These are phyloP conservation scores for Raphidocelis subcapitata DNA, from an alignment of 139 green algal genomes.

Conservation along the genomic window DNA sequence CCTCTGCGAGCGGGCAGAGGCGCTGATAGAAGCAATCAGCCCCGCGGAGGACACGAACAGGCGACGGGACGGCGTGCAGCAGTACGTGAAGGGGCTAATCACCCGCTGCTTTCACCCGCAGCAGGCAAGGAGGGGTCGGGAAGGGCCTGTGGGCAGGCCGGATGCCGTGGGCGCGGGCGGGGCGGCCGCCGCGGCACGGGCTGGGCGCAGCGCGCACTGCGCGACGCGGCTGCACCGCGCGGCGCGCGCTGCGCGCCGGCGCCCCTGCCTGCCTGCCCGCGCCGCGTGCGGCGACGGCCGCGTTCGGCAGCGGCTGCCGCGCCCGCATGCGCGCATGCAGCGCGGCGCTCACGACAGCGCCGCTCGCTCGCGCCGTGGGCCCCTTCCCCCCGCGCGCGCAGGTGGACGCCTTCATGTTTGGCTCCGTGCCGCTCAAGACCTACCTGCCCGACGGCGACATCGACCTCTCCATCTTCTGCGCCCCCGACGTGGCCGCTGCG, in stretches of 20 bases:
- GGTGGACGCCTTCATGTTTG: constrained; percentile 89
- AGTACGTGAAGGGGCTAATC: constrained; percentile 45
- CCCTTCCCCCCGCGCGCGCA: constrained; percentile 25
- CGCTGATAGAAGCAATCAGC: constrained; percentile 12
- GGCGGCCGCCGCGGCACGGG: too few species aligned
- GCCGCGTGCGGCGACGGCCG: too few species aligned
- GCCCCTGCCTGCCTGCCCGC: too few species aligned
- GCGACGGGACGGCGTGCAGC: constrained; percentile 31
- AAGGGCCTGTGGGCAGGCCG: background rate
- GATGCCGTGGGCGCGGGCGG: too few species aligned
- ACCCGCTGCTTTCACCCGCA: constrained; percentile 40
- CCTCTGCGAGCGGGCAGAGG: too few species aligned
- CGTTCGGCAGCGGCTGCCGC: too few species aligned
- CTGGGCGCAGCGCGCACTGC: background rate
- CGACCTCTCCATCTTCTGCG: constrained; percentile 86
- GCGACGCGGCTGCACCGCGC: background rate
- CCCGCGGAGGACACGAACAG: constrained; percentile 4
- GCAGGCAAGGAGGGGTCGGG: background rate
- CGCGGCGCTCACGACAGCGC: too few species aligned
- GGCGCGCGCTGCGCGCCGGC: background rate
- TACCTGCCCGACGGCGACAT: constrained; percentile 98
- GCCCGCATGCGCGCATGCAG: too few species aligned
- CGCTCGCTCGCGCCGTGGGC: background rate
- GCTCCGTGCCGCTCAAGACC: constrained; percentile 91
- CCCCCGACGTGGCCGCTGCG: constrained; percentile 15